Evolutionary conservation across 306 rosid genomes (phyloP), one percentile per base, ranked within the genome.

Genomic region (Cicer cuneatum): DNA sequence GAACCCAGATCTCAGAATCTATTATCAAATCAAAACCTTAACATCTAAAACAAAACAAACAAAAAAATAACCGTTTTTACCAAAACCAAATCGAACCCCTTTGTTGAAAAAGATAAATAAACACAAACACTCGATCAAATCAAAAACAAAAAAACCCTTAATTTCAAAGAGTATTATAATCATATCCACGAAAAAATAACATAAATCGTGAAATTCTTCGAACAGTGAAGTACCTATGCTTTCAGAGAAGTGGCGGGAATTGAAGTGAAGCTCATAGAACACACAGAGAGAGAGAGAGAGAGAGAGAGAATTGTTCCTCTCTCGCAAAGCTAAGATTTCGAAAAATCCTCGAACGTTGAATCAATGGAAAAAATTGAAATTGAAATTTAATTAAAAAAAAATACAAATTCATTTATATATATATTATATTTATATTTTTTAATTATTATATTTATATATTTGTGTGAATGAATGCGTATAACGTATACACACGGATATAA

Each of bases 301-400:
- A 72, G 80, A 69, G 49, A 53, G 73, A 41, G 63, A 1, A 35
- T 81, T 70, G 68, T 45, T 10, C 59, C 35, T 75, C 66, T 51
- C 12, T 66, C 58, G 45, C 52, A 18, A 16, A 80, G 83, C 86
- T 83, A 66, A 62, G 76, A 88, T 87, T 94, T 91, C 94, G 93
- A 89, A 91, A 91, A 94, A 88, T 83, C 92, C 86, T 91, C 93
- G 98, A 96, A 94, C 97, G 99, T 94, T 94, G 96, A 94, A 91
- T 88, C 91, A 45, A 85, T 61, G 86, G 74, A 78, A 79, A 75
- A 82, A 82, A 67, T 65, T 45, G 71, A 79, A 76, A 81, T 68
- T 51, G 59, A 81, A 82, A 54, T 65, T 38, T 29, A 62, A 58
- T 29, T 59, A 42, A 62, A 42, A 41, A 63, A 15, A 18, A 74